Percentiles rank a stretch among this genome's conserved stretches.
These are phyloP conservation scores for Porcisia deanei DNA, from an alignment of 208 protist genomes.

Conservation along the genomic window DNA sequence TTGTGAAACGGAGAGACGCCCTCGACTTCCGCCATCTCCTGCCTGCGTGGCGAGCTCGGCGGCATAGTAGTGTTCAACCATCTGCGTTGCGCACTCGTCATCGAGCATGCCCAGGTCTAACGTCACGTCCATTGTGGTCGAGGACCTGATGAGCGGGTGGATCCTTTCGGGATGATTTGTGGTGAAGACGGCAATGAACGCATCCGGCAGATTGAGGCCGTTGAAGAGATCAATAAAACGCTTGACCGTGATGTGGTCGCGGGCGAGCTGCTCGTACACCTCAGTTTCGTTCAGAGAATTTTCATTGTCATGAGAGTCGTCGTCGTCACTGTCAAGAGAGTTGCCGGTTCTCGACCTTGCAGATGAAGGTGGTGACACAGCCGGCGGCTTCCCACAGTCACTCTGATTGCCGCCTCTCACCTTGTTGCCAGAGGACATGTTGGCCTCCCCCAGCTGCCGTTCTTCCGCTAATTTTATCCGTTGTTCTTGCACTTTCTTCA, in stretches of 20 bases:
- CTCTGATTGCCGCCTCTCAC: not conserved
- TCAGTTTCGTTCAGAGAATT: constrained; percentile 15
- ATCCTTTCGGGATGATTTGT: constrained; percentile 90
- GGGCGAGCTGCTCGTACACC: constrained; percentile 27
- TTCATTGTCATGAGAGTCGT: constrained; percentile 9
- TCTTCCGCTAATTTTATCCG: constrained; percentile 3
- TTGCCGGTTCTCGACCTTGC: not conserved
- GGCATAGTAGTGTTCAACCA: constrained; percentile 68
- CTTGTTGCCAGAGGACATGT: not conserved
- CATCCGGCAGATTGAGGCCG: constrained; percentile 73
- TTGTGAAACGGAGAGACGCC: constrained; percentile 19
- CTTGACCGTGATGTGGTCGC: constrained; percentile 76
- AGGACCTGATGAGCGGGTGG: constrained; percentile 53
- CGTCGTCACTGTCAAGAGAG: constrained; percentile 10
- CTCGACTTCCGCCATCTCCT: not conserved
- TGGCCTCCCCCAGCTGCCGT: not conserved
- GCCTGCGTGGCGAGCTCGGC: constrained; percentile 18
- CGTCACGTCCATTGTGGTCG: constrained; percentile 69
- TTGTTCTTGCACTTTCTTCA: constrained; percentile 12
- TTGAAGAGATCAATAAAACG: constrained; percentile 90
- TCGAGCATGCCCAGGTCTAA: constrained; percentile 68
- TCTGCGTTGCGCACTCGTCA: constrained; percentile 39
- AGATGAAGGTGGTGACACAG: not conserved
- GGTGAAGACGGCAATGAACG: constrained; percentile 90
- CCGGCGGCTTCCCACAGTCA: not conserved